A percentile compares a stretch with the other conserved stretches of the same genome.
These are phyloP conservation scores for Coleophoma crateriformis DNA, from an alignment of 2,329 filamentous ascomycete species.

Conservation along the genomic window DNA sequence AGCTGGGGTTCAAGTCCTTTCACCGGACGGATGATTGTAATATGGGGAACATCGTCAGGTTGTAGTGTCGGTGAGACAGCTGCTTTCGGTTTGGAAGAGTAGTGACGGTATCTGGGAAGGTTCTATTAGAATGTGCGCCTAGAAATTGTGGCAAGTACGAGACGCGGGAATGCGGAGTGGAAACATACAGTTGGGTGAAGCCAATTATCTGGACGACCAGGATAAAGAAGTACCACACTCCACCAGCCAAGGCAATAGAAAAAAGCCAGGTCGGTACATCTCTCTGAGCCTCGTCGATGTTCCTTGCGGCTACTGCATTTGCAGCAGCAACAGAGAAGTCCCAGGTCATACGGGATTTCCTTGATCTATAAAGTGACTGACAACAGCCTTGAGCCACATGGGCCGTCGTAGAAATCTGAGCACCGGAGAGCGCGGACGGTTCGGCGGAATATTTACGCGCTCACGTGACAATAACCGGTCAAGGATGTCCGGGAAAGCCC, in stretches of 20 bases:
- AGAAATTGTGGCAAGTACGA: neutral
- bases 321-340: neutral
- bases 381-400: too few species aligned
- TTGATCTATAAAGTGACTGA: too few species aligned
- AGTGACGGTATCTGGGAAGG: constrained; percentile 42
- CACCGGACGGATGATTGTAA: constrained; percentile 88
- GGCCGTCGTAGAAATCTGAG: neutral
- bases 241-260: constrained; percentile 38
- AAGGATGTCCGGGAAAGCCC: neutral
- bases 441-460: too few species aligned
- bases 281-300: too few species aligned
- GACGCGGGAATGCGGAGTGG: constrained; percentile 6
- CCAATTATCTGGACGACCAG: constrained; percentile 50
- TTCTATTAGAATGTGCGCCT: constrained; percentile 1
- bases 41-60: constrained; percentile 60
- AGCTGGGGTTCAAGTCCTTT: constrained; percentile 87
- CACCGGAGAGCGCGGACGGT: neutral
- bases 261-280: constrained; percentile 16
- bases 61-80: constrained; percentile 46
- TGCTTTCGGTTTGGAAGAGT: constrained; percentile 41
- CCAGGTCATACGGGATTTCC: neutral
- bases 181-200: constrained; percentile 45
- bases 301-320: too few species aligned
- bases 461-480: neutral
- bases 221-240: constrained; percentile 48